These are phyloP conservation scores for Fusarium tuaranense DNA, from an alignment of 2,329 filamentous ascomycete species.

Conservation along the genomic window DNA sequence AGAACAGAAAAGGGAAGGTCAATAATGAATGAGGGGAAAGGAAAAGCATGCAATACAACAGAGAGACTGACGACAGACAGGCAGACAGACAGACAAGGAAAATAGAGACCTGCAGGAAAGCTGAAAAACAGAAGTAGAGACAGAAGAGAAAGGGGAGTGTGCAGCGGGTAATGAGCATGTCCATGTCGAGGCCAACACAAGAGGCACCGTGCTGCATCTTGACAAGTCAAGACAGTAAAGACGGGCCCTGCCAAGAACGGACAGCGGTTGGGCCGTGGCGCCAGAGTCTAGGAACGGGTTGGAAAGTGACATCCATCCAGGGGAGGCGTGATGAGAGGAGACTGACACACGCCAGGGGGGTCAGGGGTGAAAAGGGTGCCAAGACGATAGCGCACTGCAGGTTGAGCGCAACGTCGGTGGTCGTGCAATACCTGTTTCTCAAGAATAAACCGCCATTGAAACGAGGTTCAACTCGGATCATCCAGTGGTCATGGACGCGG, in stretches of 20 bases:
- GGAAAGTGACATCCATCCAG: neutral
- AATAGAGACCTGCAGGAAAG: neutral
- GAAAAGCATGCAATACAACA: neutral
- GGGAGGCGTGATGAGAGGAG: neutral
- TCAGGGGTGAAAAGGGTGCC: neutral
- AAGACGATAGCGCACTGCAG: neutral
- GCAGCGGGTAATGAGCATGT: neutral
- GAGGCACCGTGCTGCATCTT: neutral
- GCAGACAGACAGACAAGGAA: neutral
- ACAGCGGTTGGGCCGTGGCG: neutral
- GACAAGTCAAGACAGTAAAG: neutral
- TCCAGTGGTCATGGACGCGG: neutral
- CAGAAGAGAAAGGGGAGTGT: neutral
- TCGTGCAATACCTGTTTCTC: neutral
- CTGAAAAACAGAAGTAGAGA: neutral
- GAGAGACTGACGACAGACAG: neutral
- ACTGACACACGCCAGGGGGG: neutral
- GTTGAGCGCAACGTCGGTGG: neutral
- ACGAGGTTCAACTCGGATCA: neutral
- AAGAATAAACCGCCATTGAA: neutral
- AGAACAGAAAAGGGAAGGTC: neutral
- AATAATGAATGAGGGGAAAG: neutral
- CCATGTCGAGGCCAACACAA: neutral
- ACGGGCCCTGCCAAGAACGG: neutral
- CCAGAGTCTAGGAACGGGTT: neutral